These are phyloP conservation scores for Yamadazyma conglobata DNA, from an alignment of 1,139 yeast genomes.

Conservation along the genomic window DNA sequence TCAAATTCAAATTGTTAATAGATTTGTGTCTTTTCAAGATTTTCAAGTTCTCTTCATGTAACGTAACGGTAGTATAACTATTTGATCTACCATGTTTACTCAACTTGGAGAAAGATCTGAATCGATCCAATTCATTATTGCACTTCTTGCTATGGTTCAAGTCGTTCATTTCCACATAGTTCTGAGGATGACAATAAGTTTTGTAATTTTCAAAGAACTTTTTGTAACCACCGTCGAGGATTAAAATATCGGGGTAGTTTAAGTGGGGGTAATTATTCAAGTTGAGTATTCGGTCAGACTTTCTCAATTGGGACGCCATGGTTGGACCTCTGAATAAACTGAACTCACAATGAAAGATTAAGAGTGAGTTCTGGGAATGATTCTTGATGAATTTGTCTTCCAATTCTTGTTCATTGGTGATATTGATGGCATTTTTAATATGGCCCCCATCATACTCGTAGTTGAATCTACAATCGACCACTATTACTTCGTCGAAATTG, in stretches of 20 bases:
- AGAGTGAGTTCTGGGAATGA: constrained; percentile 27
- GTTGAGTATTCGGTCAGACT: constrained; percentile 74
- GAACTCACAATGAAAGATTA: constrained; percentile 92
- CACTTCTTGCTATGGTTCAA: constrained; percentile 60
- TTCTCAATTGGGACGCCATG: constrained; percentile 83
- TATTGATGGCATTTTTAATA: constrained; percentile 75
- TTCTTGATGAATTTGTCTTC: constrained; percentile 44
- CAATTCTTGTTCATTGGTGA: constrained; percentile 66
- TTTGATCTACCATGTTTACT: constrained; percentile 28
- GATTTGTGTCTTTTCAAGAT: constrained; percentile 37
- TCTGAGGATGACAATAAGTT: constrained; percentile 64
- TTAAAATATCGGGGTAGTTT: constrained; percentile 82
- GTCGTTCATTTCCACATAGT: constrained; percentile 87
- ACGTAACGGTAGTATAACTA: constrained; percentile 32
- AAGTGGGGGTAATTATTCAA: constrained; percentile 74
- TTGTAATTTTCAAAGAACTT: constrained; percentile 59
- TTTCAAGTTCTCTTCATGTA: constrained; percentile 29
- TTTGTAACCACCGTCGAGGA: constrained; percentile 89
- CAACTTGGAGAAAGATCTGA: constrained; percentile 48
- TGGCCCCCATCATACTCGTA: constrained; percentile 95
- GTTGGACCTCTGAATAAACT: constrained; percentile 90
- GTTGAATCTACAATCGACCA: constrained; percentile 88
- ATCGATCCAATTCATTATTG: constrained; percentile 67
- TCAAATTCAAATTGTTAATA: constrained; percentile 11
- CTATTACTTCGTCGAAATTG: constrained; percentile 55